phyloP scores from a whole-genome alignment of 768 basidiomycete species.

The Auricularia auricula-judae region DNA sequence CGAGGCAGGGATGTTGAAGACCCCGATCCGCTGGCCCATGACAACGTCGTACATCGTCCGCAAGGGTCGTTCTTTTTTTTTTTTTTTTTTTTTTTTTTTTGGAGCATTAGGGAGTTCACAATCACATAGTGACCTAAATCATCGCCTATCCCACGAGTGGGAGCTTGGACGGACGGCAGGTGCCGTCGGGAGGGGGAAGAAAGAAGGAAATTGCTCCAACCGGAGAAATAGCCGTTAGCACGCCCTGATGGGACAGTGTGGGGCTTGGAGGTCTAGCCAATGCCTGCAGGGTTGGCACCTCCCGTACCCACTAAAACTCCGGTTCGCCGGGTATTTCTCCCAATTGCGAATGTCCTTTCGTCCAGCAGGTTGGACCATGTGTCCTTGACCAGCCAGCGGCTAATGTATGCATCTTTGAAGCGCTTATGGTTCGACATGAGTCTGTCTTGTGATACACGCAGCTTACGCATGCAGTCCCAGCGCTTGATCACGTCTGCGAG shows the following conservation, averaged over 20 bases:
- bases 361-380: background rate
- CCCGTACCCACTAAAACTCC: background rate
- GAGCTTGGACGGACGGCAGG: no score
- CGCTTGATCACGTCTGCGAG: background rate
- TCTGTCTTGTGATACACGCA: background rate
- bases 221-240: background rate
- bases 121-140: no score
- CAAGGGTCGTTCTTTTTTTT: no score
- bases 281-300: background rate
- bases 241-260: background rate
- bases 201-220: background rate
- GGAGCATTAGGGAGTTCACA: no score
- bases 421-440: background rate
- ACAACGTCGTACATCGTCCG: no score
- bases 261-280: background rate
- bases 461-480: background rate
- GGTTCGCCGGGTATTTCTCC: background rate
- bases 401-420: background rate
- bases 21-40: no score
- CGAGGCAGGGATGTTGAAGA: no score
- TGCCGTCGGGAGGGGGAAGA: no score
- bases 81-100: no score
- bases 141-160: no score
- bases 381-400: background rate
- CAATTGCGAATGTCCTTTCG: background rate